These are phyloP conservation scores for Pleurotus djamor DNA, from an alignment of 768 basidiomycete genomes.

Conservation along the genomic window DNA sequence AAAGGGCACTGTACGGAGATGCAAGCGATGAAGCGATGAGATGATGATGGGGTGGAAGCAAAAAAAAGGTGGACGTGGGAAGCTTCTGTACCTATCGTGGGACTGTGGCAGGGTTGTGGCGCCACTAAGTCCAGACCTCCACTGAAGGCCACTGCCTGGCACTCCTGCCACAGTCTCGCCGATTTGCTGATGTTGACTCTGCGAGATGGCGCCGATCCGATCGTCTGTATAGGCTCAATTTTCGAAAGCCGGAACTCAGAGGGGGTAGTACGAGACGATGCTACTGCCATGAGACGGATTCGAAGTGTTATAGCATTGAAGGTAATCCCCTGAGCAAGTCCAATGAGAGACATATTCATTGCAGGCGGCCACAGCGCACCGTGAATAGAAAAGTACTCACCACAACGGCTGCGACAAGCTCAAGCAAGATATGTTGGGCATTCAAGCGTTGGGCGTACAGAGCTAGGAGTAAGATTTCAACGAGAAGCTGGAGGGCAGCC, in stretches of 20 bases:
- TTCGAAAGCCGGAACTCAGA: not conserved
- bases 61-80: too few relatives aligned
- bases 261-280: not conserved
- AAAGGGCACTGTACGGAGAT: too few relatives aligned
- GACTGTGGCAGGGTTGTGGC: too few relatives aligned
- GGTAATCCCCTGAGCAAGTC: not conserved
- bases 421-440: conserved; percentile 15
- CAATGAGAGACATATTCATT: too few relatives aligned
- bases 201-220: not conserved
- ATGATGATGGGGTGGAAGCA: too few relatives aligned
- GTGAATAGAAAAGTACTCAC: too few relatives aligned
- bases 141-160: too few relatives aligned
- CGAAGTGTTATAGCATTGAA: not conserved
- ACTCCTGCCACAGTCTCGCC: too few relatives aligned
- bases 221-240: not conserved
- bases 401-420: conserved; percentile 12
- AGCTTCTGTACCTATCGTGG: too few relatives aligned
- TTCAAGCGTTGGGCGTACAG: conserved; percentile 13
- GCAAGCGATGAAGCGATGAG: too few relatives aligned
- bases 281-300: not conserved
- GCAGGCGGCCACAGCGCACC: too few relatives aligned
- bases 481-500: conserved; percentile 14
- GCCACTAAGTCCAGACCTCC: too few relatives aligned
- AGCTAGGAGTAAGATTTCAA: conserved; percentile 14
- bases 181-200: not conserved